Conservation (phyloP, 2,329 filamentous ascomycete species). For the Alternaria sp. region DNA sequence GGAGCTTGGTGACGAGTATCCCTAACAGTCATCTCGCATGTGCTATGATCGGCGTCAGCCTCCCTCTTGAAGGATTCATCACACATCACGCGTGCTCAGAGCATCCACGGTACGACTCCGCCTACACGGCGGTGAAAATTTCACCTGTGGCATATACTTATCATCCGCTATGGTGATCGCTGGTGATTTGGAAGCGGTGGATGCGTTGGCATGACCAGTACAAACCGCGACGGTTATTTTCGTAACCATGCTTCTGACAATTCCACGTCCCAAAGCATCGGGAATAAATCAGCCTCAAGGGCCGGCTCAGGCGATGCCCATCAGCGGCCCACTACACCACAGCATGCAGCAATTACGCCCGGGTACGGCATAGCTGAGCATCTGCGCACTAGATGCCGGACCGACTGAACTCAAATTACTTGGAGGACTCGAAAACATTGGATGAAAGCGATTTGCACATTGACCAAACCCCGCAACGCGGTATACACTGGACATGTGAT, state of each 20-base stretch:
- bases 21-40: not conserved
- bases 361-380: too few relatives aligned
- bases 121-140: not conserved
- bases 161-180: not conserved
- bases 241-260: fast-evolving
- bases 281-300: too few relatives aligned
- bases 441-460: too few relatives aligned
- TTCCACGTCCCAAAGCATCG: too few relatives aligned
- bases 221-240: not conserved
- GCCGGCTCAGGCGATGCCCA: not conserved
- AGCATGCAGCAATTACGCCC: too few relatives aligned
- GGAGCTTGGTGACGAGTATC: not conserved
- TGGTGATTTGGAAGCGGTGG: not conserved
- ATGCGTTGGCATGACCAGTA: not conserved
- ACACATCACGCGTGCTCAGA: not conserved
- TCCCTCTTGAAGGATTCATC: not conserved
- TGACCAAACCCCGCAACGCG: not conserved
- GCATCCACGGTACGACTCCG: not conserved
- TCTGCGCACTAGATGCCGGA: not conserved
- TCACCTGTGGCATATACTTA: not conserved
- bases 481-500: not conserved
- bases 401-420: not conserved
- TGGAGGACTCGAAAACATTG: not conserved
- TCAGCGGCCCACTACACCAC: too few relatives aligned
- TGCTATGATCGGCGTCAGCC: not conserved